Evolutionary conservation across 1,284 basidiomycete genomes (phyloP).

Genomic region (Melampsora abietis-canadensis): DNA sequence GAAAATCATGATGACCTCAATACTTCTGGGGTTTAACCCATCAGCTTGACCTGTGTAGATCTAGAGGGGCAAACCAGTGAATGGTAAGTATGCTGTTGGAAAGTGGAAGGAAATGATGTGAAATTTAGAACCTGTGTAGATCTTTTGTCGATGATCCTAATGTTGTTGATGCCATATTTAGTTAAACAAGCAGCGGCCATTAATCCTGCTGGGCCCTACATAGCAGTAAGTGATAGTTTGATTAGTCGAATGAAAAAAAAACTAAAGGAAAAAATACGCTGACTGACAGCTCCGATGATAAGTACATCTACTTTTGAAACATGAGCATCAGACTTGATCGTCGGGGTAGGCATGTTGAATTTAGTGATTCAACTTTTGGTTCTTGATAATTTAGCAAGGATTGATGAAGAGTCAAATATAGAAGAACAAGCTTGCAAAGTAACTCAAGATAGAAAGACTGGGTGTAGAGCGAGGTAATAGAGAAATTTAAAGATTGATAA

Average conservation of each 20-base stretch:
- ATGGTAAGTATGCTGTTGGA: background rate
- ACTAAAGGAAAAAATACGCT: background rate
- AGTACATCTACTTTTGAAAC: background rate
- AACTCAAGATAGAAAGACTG: no score
- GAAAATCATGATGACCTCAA: background rate
- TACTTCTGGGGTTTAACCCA: background rate
- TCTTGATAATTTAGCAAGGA: no score
- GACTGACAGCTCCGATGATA: conserved; percentile 6
- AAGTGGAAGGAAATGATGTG: background rate
- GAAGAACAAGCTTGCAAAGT: no score
- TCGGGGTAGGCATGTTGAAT: no score
- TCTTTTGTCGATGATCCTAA: conserved; percentile 7
- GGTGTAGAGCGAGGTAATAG: no score
- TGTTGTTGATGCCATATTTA: conserved; percentile 1
- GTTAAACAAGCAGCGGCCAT: conserved; percentile 12
- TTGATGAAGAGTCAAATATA: no score
- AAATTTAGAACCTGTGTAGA: background rate
- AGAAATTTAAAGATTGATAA: no score
- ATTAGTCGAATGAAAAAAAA: background rate
- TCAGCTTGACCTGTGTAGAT: conserved; percentile 13
- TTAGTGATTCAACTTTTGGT: no score
- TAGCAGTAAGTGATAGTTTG: background rate
- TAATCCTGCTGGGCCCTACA: conserved; percentile 2
- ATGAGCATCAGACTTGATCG: no score
- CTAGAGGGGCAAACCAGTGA: background rate